Evolutionary conservation across 163 green algal species (phyloP).

Genomic region (Chlamydomonas reinhardtii): DNA sequence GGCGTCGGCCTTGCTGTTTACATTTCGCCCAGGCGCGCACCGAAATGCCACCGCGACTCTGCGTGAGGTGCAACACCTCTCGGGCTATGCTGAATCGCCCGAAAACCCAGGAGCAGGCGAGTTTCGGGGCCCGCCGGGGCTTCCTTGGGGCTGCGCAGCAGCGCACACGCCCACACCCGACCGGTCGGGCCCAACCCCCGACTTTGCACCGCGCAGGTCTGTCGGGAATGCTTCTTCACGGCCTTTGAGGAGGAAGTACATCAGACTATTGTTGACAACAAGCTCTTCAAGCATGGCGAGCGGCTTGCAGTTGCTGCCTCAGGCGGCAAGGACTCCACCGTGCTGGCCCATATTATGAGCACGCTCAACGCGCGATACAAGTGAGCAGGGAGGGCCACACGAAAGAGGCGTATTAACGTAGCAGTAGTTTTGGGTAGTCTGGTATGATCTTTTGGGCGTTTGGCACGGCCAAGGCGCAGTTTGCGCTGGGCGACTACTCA

Average conservation of each 20-base stretch:
- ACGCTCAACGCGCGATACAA: slow-evolving; percentile 91
- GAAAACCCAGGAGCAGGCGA: slow-evolving; percentile 84
- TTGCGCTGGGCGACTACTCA: not conserved
- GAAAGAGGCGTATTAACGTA: not conserved
- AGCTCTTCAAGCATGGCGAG: slow-evolving; percentile 90
- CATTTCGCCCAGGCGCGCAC: too few relatives aligned
- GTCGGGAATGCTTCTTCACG: slow-evolving; percentile 93
- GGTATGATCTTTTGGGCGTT: too few relatives aligned
- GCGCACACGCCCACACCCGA: too few relatives aligned
- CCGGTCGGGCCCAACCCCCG: too few relatives aligned
- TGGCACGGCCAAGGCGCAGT: too few relatives aligned
- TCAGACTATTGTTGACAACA: slow-evolving; percentile 82
- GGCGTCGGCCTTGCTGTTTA: too few relatives aligned
- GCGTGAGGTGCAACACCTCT: slow-evolving; percentile 23
- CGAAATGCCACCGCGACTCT: slow-evolving; percentile 9
- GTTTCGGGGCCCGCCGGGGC: too few relatives aligned
- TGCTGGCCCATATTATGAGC: slow-evolving; percentile 96
- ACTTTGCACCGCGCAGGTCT: slow-evolving; percentile 75
- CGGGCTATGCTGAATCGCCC: slow-evolving; percentile 80
- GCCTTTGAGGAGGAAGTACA: slow-evolving; percentile 96
- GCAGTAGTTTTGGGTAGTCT: not conserved
- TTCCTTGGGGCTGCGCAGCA: too few relatives aligned
- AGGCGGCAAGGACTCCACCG: slow-evolving; percentile 96
- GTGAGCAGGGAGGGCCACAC: slow-evolving; percentile 56
- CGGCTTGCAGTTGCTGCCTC: slow-evolving; percentile 93